phyloP scores from a whole-genome alignment of 768 basidiomycete species.

The Lactarius deliciosus region DNA sequence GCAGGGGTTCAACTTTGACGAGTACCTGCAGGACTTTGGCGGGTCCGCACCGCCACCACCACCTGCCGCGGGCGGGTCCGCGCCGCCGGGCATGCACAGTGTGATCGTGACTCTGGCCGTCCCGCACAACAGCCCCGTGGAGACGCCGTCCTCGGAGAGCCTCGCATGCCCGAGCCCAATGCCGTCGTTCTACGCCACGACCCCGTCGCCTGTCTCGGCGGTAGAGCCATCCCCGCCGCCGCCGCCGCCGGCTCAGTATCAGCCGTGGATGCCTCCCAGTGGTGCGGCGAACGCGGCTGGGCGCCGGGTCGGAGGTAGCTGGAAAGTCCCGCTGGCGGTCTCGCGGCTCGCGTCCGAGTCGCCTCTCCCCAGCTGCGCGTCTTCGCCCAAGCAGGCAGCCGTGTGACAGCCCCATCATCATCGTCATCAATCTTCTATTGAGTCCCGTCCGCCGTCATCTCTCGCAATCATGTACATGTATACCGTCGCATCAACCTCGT shows the following conservation, averaged over 20 bases:
- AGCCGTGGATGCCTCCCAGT: slow-evolving; percentile 14
- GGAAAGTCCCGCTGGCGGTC: slow-evolving; percentile 19
- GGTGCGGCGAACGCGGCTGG: slow-evolving; percentile 16
- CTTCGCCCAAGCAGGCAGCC: slow-evolving; percentile 13
- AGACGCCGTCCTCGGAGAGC: neutral
- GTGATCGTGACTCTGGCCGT: neutral
- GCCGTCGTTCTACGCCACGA: slow-evolving; percentile 12
- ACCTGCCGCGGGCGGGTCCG: neutral
- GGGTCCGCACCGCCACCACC: neutral
- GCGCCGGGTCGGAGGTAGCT: slow-evolving; percentile 26
- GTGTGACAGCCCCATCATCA: neutral
- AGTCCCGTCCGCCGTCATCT: neutral
- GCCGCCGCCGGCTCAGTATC: neutral
- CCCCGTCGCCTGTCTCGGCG: slow-evolving; percentile 8
- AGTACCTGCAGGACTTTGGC: slow-evolving; percentile 17
- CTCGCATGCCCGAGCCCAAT: neutral
- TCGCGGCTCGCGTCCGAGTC: slow-evolving; percentile 1
- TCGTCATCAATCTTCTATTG: neutral
- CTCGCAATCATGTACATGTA: slow-evolving; percentile 13
- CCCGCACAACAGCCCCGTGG: neutral
- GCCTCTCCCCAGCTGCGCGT: slow-evolving; percentile 8
- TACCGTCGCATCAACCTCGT: slow-evolving; percentile 10
- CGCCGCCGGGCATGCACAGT: neutral
- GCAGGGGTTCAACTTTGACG: slow-evolving; percentile 21
- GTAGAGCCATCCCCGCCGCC: neutral